Evolutionary conservation across 1,284 basidiomycete genomes (phyloP).

Genomic region (Earliella scabrosa): DNA sequence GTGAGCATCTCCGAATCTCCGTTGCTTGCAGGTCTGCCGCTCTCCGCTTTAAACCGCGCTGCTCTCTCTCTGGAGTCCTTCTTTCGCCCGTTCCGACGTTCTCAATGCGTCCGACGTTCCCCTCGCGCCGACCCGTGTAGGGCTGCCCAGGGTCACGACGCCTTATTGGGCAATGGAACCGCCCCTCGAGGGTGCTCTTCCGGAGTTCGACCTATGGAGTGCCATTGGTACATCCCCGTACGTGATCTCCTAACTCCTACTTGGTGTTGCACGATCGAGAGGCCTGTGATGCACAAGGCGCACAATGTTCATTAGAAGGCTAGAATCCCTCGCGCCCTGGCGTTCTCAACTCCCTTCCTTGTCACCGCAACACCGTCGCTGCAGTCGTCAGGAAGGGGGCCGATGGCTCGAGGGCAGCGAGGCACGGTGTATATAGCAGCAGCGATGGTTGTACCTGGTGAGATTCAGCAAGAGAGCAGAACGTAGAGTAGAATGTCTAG

Average conservation of each 20-base stretch:
- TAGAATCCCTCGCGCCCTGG: conserved; percentile 13
- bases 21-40: conserved; percentile 1
- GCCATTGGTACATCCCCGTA: conserved; percentile 5
- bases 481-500: conserved; percentile 18
- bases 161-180: conserved; percentile 13
- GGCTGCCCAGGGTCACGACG: conserved; percentile 12
- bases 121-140: not conserved
- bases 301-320: conserved; percentile 19
- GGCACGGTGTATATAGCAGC: conserved; percentile 23
- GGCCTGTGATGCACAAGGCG: conserved; percentile 24
- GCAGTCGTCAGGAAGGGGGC: conserved; percentile 8
- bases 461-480: conserved; percentile 6
- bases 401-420: conserved; percentile 18
- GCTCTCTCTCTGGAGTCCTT: not conserved
- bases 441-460: not conserved
- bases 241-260: conserved; percentile 18
- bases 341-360: conserved; percentile 12
- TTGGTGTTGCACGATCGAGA: conserved; percentile 21
- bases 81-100: not conserved
- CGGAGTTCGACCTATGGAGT: conserved; percentile 7
- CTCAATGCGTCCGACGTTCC: not conserved
- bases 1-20: conserved; percentile 11
- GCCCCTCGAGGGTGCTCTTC: conserved; percentile 5
- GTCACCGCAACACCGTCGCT: conserved; percentile 13
- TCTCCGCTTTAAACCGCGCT: conserved; percentile 19